phyloP scores from a whole-genome alignment of 2,329 filamentous ascomycete genomes.

The Cephalotrichum gorgonifer region DNA sequence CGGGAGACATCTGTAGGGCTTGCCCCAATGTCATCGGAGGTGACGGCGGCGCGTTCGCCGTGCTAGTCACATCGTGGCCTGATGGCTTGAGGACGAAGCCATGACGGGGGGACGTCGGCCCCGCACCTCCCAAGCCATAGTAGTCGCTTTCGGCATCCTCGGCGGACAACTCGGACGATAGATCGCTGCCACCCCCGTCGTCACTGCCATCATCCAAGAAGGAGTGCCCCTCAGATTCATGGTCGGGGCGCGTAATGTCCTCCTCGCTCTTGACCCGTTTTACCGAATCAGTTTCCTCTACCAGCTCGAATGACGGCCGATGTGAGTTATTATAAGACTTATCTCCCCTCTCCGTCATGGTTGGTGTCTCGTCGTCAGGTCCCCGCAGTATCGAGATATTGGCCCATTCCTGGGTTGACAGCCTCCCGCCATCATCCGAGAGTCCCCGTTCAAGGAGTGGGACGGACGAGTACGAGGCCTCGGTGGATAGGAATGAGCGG shows the following conservation, averaged over 20 bases:
- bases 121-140: slow-evolving; percentile 5
- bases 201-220: slow-evolving; percentile 42
- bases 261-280: neutral
- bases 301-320: slow-evolving; percentile 9
- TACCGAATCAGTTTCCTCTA: slow-evolving; percentile 1
- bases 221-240: slow-evolving; percentile 17
- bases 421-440: slow-evolving; percentile 36
- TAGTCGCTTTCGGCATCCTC: slow-evolving; percentile 30
- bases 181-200: slow-evolving; percentile 39
- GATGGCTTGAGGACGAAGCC: slow-evolving; percentile 10
- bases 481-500: slow-evolving; percentile 47
- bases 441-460: slow-evolving; percentile 63
- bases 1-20: slow-evolving; percentile 32
- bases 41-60: slow-evolving; percentile 18
- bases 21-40: slow-evolving; percentile 37
- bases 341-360: slow-evolving; percentile 7
- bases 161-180: slow-evolving; percentile 52
- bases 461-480: slow-evolving; percentile 66
- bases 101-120: slow-evolving; percentile 5
- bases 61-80: slow-evolving; percentile 8
- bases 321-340: neutral
- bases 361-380: slow-evolving; percentile 24
- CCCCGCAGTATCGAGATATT: slow-evolving; percentile 43
- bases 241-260: neutral
- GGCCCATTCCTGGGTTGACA: slow-evolving; percentile 37